These are phyloP conservation scores for Quercus dentata DNA, from an alignment of 306 rosid genomes.

Conservation along the genomic window DNA sequence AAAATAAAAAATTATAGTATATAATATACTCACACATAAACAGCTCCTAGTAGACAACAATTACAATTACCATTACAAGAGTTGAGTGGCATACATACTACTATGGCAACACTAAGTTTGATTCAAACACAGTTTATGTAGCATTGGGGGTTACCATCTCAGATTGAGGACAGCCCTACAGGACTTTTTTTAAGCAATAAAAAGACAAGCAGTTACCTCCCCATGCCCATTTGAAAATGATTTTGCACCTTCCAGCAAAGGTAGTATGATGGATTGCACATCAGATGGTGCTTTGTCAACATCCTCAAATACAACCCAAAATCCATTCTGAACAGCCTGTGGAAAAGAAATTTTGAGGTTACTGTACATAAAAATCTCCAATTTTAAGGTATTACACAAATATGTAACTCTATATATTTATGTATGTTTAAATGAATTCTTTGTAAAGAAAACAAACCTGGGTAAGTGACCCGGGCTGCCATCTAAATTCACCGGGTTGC, in stretches of 20 bases:
- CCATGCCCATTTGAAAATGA: conserved; percentile 71
- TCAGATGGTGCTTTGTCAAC: conserved; percentile 88
- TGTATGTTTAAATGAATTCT: conserved; percentile 10
- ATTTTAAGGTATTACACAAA: neutral
- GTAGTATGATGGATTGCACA: conserved; percentile 66
- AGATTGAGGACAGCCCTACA: neutral
- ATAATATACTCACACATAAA: neutral
- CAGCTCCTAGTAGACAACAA: neutral
- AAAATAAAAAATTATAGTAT: neutral
- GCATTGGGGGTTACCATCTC: neutral
- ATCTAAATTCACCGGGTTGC: conserved; percentile 84
- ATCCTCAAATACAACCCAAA: conserved; percentile 96
- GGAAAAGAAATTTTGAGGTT: neutral
- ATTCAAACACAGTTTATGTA: neutral
- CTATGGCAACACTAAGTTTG: neutral
- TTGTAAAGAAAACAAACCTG: conserved; percentile 53
- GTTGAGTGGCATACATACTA: neutral
- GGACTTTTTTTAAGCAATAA: neutral
- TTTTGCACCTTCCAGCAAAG: conserved; percentile 69
- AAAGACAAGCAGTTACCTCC: conserved; percentile 52
- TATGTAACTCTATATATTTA: neutral
- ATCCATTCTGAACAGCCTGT: conserved; percentile 84
- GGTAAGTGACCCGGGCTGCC: conserved; percentile 97
- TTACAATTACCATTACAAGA: neutral
- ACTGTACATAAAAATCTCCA: neutral